Evolutionary conservation across 2,329 filamentous ascomycete genomes (phyloP), one percentile per base, ranked within the genome.

Genomic region (Talaromyces marneffei): DNA sequence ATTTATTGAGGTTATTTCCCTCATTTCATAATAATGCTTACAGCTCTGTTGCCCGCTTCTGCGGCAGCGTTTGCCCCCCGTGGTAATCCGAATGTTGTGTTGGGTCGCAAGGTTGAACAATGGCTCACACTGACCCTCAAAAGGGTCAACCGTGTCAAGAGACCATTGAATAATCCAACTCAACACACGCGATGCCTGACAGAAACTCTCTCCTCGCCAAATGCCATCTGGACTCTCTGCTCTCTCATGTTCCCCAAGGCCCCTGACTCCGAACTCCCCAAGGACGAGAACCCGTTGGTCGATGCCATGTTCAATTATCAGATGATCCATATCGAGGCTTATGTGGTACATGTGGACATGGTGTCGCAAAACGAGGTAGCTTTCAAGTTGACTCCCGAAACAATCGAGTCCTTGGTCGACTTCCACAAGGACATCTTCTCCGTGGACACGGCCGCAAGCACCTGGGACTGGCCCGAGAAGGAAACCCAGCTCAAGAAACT

Each of bases 281-380:
- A 87, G 76, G 91, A 97, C 73, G 80, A 85, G 57, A 90, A 95
- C 73, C 89, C 90, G 50, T 81, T 96, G 66, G 83, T 93, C 67
- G 92, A 97, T 78, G 90, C 90, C 65, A 80, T 97, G 65, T 91
- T 90, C 84, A 95, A 95, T 83, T 94, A 93, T 78, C 89, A 95
- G 80, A 85, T 97, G 72, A 82, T 97, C 72, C 91, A 97, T 75
- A 81, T 97, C 69, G 92, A 97, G 79, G 94, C 94, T 57, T 99
- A 99, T 76, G 93, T 97, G 69, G 94, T 99, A 64, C 93, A 97
- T 77, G 92, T 99, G 77, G 94, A 99, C 80, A 96, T 97, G 92
- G 93, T 99, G 63, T 86, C 95, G 71, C 89, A 92, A 77, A 94
- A 96, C 75, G 94, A 97, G 80, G 92, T 99, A 71, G 94, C 92